Conservation (phyloP, 2,329 filamentous ascomycete species). For the Fusarium praegraminearum region DNA sequence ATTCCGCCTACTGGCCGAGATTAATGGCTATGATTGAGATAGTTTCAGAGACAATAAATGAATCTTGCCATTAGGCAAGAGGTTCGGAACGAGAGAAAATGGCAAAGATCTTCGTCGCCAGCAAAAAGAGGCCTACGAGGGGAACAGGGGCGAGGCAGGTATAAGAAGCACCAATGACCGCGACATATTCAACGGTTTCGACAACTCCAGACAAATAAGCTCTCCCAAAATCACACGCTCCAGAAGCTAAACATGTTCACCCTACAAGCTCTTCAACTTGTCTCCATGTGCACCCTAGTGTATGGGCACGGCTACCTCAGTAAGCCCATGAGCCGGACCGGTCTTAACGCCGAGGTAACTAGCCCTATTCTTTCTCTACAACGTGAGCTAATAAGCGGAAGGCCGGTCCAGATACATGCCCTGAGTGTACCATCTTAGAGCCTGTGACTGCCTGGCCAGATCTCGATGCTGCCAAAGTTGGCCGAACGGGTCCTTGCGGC, state of each 20-base stretch:
- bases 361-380: neutral
- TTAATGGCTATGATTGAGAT: neutral
- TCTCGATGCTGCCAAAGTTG: slow-evolving; percentile 58
- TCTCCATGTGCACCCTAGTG: neutral
- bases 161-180: neutral
- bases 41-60: neutral
- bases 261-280: neutral
- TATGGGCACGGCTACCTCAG: slow-evolving; percentile 35
- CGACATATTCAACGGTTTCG: neutral
- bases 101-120: neutral
- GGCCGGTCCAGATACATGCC: slow-evolving; percentile 63
- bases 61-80: neutral
- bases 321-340: slow-evolving; percentile 36
- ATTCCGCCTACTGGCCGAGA: neutral
- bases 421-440: slow-evolving; percentile 67
- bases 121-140: no score
- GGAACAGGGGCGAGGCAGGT: neutral
- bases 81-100: neutral
- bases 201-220: neutral
- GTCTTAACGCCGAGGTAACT: slow-evolving; percentile 32
- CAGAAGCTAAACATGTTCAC: neutral
- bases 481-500: slow-evolving; percentile 63
- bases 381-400: slow-evolving; percentile 36
- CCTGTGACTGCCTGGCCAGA: slow-evolving; percentile 64
- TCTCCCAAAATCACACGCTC: neutral